phyloP scores from a whole-genome alignment of 768 basidiomycete species.

The Chalciporus piperatus region DNA sequence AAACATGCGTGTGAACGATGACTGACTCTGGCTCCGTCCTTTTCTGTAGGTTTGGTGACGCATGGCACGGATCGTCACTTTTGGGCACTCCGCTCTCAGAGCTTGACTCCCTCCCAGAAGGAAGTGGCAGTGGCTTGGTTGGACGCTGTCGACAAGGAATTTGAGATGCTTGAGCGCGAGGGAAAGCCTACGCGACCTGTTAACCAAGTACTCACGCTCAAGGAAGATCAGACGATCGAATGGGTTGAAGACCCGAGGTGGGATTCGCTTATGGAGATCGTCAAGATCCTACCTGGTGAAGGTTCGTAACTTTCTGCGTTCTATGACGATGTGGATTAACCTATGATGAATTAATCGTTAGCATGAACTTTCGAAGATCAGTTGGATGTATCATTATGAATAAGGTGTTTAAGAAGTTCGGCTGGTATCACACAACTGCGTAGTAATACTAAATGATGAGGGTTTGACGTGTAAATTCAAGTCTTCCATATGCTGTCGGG shows the following conservation, averaged over 20 bases:
- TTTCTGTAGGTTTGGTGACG: constrained; percentile 57
- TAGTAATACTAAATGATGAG: too few species aligned
- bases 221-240: constrained; percentile 46
- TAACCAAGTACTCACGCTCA: constrained; percentile 47
- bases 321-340: not conserved
- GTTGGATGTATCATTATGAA: too few species aligned
- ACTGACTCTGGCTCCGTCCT: not conserved
- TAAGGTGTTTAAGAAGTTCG: constrained; percentile 1
- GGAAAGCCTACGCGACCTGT: constrained; percentile 31
- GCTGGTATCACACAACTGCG: too few species aligned
- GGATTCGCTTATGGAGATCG: constrained; percentile 45
- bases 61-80: constrained; percentile 64
- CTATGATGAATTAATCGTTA: too few species aligned
- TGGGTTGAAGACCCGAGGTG: constrained; percentile 59
- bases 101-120: constrained; percentile 45
- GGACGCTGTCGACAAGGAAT: constrained; percentile 44
- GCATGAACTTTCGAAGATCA: not conserved
- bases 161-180: constrained; percentile 38
- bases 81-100: constrained; percentile 58
- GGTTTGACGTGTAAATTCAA: too few species aligned
- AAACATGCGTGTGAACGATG: not conserved
- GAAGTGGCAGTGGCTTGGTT: constrained; percentile 56
- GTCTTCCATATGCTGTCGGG: too few species aligned
- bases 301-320: not conserved
- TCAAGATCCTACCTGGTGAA: constrained; percentile 29